Evolutionary conservation across 2,329 filamentous ascomycete species (phyloP).

Genomic region (Ceratocystiopsis minuta): DNA sequence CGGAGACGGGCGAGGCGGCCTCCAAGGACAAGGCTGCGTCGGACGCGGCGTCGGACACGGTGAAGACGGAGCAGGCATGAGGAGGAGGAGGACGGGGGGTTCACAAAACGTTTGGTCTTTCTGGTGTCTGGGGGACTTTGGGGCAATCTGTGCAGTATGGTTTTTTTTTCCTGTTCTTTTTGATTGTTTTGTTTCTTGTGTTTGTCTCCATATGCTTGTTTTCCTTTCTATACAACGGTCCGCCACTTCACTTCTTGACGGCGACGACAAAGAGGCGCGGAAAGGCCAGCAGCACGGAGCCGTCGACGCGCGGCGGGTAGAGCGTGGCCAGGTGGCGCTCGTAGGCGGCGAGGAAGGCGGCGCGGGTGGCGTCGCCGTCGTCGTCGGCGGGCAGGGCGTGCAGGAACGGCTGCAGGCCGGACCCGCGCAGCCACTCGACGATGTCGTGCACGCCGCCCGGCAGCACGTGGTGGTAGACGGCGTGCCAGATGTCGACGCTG

Average conservation of each 20-base stretch:
- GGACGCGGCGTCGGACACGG: background rate
- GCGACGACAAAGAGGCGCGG: constrained; percentile 38
- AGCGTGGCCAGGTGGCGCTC: constrained; percentile 20
- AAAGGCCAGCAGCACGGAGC: constrained; percentile 35
- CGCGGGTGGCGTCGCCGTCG: constrained; percentile 20
- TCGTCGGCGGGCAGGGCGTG: constrained; percentile 22
- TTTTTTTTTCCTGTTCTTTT: background rate
- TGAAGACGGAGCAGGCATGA: no score
- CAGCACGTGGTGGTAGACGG: constrained; percentile 33
- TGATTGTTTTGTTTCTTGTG: background rate
- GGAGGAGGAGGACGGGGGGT: no score
- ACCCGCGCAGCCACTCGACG: constrained; percentile 42
- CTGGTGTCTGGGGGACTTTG: background rate
- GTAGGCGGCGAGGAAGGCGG: constrained; percentile 29
- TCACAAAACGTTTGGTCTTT: background rate
- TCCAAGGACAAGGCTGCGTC: constrained; percentile 6
- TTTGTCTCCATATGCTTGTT: no score
- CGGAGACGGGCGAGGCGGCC: no score
- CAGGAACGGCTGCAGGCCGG: constrained; percentile 36
- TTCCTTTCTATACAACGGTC: no score
- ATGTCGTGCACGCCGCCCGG: constrained; percentile 27
- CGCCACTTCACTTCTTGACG: constrained; percentile 6
- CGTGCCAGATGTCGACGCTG: constrained; percentile 33
- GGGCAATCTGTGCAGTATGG: background rate
- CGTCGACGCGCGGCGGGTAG: constrained; percentile 29